Evolutionary conservation across 2,329 filamentous ascomycete genomes (phyloP).

Genomic region (Penicillium sp.): DNA sequence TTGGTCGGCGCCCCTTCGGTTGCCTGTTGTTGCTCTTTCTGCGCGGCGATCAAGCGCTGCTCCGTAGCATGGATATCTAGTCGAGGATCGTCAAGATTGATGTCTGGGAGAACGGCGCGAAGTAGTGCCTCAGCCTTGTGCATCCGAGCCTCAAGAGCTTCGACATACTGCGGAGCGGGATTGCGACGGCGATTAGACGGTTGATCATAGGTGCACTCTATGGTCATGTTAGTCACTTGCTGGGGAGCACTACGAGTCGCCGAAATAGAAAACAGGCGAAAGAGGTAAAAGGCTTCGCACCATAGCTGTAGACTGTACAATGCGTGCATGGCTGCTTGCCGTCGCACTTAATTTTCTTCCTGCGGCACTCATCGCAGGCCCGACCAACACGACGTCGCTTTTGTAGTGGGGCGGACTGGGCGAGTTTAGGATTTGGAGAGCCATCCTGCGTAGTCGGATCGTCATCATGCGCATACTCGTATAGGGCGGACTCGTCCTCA

Average conservation of each 20-base stretch:
- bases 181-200: constrained; percentile 87
- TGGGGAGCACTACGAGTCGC: too few relatives aligned
- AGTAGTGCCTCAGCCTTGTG: constrained; percentile 77
- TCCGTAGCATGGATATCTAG: constrained; percentile 72
- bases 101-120: constrained; percentile 71
- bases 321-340: constrained; percentile 87
- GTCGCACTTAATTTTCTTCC: constrained; percentile 84
- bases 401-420: constrained; percentile 53
- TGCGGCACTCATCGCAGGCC: constrained; percentile 74
- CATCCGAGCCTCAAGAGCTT: constrained; percentile 74
- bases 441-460: constrained; percentile 21
- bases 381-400: constrained; percentile 73
- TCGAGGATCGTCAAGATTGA: constrained; percentile 77
- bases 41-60: constrained; percentile 49
- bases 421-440: constrained; percentile 23
- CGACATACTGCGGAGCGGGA: constrained; percentile 86
- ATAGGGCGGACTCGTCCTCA: constrained; percentile 27
- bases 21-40: constrained; percentile 32
- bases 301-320: constrained; percentile 97
- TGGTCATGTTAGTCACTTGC: constrained; percentile 13
- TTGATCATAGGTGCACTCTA: constrained; percentile 93
- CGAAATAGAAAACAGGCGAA: background rate
- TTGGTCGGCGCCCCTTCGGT: constrained; percentile 12
- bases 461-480: constrained; percentile 15
- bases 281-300: constrained; percentile 48